Evolutionary conservation across 768 basidiomycete species (phyloP).

Genomic region (Tremella yokohamensis): DNA sequence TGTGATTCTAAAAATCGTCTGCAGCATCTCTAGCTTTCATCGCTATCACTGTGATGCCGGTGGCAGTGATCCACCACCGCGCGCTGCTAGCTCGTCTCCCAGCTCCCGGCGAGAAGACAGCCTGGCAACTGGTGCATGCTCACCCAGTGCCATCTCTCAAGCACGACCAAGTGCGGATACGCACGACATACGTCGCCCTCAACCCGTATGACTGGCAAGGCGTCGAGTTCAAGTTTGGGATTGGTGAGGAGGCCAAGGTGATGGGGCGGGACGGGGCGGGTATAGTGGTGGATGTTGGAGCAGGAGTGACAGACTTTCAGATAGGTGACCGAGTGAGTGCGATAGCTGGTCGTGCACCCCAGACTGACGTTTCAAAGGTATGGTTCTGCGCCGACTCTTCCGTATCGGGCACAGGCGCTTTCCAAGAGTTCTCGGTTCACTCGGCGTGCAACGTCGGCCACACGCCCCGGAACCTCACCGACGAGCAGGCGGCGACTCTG

Average conservation of each 20-base stretch:
- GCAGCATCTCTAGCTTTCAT: too few species aligned
- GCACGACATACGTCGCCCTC: conserved; percentile 27
- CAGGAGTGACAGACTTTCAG: conserved; percentile 19
- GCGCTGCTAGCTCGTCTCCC: conserved; percentile 27
- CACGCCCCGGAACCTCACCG: conserved; percentile 22
- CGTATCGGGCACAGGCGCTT: conserved; percentile 22
- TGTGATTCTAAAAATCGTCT: too few species aligned
- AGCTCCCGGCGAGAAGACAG: conserved; percentile 9
- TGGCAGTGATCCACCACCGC: conserved; percentile 12
- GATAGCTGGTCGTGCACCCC: background rate
- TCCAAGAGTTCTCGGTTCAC: conserved; percentile 41
- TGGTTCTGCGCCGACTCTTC: conserved; percentile 43
- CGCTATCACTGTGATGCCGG: too few species aligned
- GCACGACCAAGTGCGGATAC: conserved; percentile 22
- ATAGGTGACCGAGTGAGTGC: conserved; percentile 31
- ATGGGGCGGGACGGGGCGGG: conserved; percentile 39
- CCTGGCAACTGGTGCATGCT: conserved; percentile 26
- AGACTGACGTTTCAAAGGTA: conserved; percentile 11
- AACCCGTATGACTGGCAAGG: conserved; percentile 41
- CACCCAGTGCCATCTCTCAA: conserved; percentile 17
- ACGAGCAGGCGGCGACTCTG: conserved; percentile 31
- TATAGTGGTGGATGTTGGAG: conserved; percentile 20
- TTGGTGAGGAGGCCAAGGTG: conserved; percentile 27
- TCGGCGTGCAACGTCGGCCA: conserved; percentile 26
- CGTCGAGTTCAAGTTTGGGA: conserved; percentile 22